Base-by-base conservation (phyloP, 768 basidiomycete genomes). In the Bullera alba region DNA sequence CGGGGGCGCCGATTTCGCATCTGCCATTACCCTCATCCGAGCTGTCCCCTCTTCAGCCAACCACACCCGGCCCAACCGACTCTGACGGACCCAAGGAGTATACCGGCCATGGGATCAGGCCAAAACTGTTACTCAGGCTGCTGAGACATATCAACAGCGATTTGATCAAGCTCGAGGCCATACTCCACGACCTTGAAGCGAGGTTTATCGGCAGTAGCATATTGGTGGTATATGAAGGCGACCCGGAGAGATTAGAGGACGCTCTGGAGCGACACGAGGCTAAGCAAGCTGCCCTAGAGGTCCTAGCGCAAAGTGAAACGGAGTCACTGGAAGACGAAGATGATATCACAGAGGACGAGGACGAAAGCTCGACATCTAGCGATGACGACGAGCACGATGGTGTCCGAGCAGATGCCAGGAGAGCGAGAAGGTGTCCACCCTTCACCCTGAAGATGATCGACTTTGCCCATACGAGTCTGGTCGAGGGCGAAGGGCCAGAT, bases 361-460 rank as follows among this genome's bases (percentile, higher is more conserved):
- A 48, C 15, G 56, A 48, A 12, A 46, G 50, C 10, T 74, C 0
- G 74, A 74, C 15, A 65, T 50, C 44, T 75, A 66, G 44, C 17
- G 58, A 57, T 37, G 48, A 44, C 32, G 56, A 49, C 30, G 47
- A 45, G n/a, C 37, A 53, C 10, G 63, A 69, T 48, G 65, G 61
- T 28, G 47, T 44, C 19, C 49, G 42, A 42, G 55, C 53, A 21
- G 62, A 60, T 25, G 63, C 53, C 10, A 55, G 54, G 37, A n/a
- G 46, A 48, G 43, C 60, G 17, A 41, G 56, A 42, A 37, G 29
- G 48, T 78, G 75, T 27, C 77, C 77, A 16, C 79, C 81, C 27
- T 84, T 79, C 55, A 75, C 77, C 14, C 77, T 95, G 53, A 84
- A 83, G 57, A 74, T 95, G 57, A 96, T 97, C 58, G 93, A 99